These are phyloP conservation scores for Aspergillus panamensis DNA, from an alignment of 495 filamentous ascomycete genomes.

Conservation along the genomic window DNA sequence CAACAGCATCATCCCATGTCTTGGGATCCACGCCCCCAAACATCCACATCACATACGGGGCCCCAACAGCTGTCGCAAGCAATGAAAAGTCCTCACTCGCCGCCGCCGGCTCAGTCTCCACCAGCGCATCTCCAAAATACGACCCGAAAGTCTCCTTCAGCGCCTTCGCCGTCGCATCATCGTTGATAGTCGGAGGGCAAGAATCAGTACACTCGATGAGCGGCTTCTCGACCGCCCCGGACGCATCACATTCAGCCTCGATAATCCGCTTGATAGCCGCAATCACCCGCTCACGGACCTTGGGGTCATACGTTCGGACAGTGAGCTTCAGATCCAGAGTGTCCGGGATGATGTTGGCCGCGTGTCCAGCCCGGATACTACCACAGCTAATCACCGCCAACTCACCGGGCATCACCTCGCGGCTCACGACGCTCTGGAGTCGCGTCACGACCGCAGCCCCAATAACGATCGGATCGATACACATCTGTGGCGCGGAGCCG, in stretches of 20 bases:
- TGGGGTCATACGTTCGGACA: slow-evolving; percentile 40
- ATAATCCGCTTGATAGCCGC: slow-evolving; percentile 50
- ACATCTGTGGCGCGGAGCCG: slow-evolving; percentile 46
- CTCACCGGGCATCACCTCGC: slow-evolving; percentile 51
- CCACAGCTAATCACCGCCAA: slow-evolving; percentile 53
- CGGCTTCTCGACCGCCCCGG: slow-evolving; percentile 38
- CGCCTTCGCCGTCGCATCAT: slow-evolving; percentile 35
- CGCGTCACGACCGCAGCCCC: slow-evolving; percentile 50
- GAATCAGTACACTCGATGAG: slow-evolving; percentile 31
- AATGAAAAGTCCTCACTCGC: slow-evolving; percentile 57
- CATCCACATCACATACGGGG: slow-evolving; percentile 54
- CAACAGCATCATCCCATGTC: slow-evolving; percentile 47
- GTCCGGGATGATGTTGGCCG: slow-evolving; percentile 54
- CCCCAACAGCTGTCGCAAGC: slow-evolving; percentile 48
- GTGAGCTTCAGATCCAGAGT: slow-evolving; percentile 47
- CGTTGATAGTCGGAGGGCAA: slow-evolving; percentile 53
- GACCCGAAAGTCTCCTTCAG: slow-evolving; percentile 40
- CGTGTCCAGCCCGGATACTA: slow-evolving; percentile 48
- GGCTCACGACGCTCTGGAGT: slow-evolving; percentile 53
- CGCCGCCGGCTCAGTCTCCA: slow-evolving; percentile 24
- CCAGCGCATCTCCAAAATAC: slow-evolving; percentile 39
- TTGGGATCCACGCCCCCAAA: slow-evolving; percentile 51
- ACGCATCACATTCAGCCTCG: slow-evolving; percentile 50
- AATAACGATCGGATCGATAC: slow-evolving; percentile 56
- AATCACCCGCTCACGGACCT: slow-evolving; percentile 41